Evolutionary conservation across 192 early-diverging fungal species (phyloP).

Genomic region (Coemansia sp.): DNA sequence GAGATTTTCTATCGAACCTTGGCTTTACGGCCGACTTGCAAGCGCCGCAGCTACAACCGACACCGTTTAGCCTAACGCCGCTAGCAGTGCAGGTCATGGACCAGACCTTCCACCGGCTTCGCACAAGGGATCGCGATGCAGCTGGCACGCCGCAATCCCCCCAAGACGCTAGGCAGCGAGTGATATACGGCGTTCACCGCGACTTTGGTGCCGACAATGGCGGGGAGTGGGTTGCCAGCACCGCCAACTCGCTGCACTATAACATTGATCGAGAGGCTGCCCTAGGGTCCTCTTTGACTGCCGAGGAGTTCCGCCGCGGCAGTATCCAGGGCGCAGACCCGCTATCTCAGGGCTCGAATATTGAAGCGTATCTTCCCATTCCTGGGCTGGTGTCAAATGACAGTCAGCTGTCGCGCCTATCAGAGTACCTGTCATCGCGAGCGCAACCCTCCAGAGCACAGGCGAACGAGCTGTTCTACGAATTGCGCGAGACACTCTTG

Average conservation of each 20-base stretch:
- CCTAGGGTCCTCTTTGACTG: constrained; percentile 18
- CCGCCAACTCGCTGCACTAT: neutral
- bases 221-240: constrained; percentile 30
- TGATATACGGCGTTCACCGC: constrained; percentile 10
- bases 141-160: neutral
- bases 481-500: constrained; percentile 25
- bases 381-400: constrained; percentile 21
- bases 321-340: constrained; percentile 5
- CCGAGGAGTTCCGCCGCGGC: constrained; percentile 25
- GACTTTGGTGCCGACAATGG: constrained; percentile 42
- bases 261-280: constrained; percentile 19
- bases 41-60: neutral
- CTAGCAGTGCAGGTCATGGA: constrained; percentile 1
- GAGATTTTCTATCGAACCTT: neutral
- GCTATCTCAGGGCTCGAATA: constrained; percentile 12
- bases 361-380: constrained; percentile 20
- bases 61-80: neutral
- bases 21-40: neutral
- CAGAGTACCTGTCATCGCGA: neutral
- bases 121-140: neutral
- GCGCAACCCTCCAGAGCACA: constrained; percentile 27
- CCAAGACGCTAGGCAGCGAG: neutral
- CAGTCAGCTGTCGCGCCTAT: neutral
- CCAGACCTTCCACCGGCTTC: neutral
- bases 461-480: constrained; percentile 43